Percentiles rank a stretch among this genome's conserved stretches.
Evolutionary conservation across 176 grass and related monocot genomes (phyloP).

Genomic region (Zizania latifolia): DNA sequence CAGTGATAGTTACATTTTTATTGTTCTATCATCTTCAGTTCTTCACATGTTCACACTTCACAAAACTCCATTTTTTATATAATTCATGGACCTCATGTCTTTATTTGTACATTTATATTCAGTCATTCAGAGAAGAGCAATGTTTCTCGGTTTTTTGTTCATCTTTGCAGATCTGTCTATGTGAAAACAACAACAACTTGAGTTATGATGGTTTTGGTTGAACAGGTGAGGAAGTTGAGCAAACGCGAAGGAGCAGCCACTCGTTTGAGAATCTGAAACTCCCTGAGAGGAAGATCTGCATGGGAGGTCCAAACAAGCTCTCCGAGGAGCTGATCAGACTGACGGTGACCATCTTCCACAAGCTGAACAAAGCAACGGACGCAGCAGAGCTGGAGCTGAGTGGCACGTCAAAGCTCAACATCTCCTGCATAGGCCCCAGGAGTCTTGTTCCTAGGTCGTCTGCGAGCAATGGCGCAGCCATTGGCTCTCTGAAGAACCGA

Average conservation of each 20-base stretch:
- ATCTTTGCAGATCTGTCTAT: no score
- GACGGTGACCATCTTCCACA: slow-evolving; percentile 69
- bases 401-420: slow-evolving; percentile 43
- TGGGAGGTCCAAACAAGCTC: slow-evolving; percentile 54
- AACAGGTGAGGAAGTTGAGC: slow-evolving; percentile 38
- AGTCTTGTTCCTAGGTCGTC: slow-evolving; percentile 41
- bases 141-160: neutral
- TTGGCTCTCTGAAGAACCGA: slow-evolving; percentile 30
- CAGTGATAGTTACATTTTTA: neutral
- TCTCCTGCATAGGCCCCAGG: slow-evolving; percentile 63
- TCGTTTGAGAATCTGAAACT: neutral
- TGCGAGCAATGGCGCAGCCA: neutral
- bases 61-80: neutral
- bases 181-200: neutral
- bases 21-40: neutral
- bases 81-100: neutral
- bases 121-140: neutral
- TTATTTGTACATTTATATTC: neutral
- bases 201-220: neutral
- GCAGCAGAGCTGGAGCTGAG: slow-evolving; percentile 15
- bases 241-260: slow-evolving; percentile 31
- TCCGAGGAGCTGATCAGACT: slow-evolving; percentile 65
- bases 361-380: slow-evolving; percentile 40
- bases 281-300: slow-evolving; percentile 23
- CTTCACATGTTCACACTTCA: neutral